phyloP scores from a whole-genome alignment of 768 basidiomycete species.

The Lyophyllum decastes region DNA sequence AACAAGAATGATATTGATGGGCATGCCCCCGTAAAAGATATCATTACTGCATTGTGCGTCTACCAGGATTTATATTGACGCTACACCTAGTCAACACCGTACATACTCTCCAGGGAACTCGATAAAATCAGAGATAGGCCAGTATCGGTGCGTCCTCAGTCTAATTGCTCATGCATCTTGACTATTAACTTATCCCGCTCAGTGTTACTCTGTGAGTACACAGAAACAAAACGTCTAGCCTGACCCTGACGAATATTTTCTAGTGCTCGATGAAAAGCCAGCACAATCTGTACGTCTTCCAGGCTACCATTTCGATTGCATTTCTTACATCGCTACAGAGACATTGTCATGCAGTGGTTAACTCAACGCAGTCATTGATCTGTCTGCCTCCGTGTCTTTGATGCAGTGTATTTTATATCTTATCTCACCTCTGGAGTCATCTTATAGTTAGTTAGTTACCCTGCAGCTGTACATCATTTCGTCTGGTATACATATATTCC shows the following conservation, averaged over 20 bases:
- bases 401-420: background rate
- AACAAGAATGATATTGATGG: conserved; percentile 90
- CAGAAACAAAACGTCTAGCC: background rate
- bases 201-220: conserved; percentile 79
- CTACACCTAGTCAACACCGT: background rate
- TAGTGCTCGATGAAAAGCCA: conserved; percentile 97
- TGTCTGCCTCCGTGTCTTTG: conserved; percentile 2
- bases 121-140: conserved; percentile 79
- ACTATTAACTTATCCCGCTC: background rate
- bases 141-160: conserved; percentile 76
- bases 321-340: conserved; percentile 41
- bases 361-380: conserved; percentile 68
- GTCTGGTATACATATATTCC: background rate
- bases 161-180: no score
- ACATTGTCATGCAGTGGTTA: conserved; percentile 90
- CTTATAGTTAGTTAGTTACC: background rate
- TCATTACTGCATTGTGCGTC: conserved; percentile 76
- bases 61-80: background rate
- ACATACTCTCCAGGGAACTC: conserved; percentile 51
- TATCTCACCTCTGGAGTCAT: conserved; percentile 3
- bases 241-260: conserved; percentile 2
- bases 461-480: conserved; percentile 6
- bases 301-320: background rate
- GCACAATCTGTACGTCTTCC: conserved; percentile 75
- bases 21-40: conserved; percentile 78